Base-by-base conservation (phyloP, 352 stramenopile species). In the Globisporangium paroecandrum region DNA sequence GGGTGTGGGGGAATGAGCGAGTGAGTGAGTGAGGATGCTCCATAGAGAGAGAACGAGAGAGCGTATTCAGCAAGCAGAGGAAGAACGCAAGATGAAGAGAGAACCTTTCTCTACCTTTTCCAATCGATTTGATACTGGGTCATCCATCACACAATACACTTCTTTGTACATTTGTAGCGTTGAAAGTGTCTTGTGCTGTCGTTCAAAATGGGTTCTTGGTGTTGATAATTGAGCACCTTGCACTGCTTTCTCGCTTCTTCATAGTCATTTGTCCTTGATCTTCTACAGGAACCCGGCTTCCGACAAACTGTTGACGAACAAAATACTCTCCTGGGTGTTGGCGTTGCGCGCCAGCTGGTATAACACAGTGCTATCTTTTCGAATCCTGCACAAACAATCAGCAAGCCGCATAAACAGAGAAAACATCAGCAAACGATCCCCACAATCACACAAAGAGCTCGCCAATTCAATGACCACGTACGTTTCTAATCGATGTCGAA, bases 221-320 rank as follows among this genome's bases (percentile, higher is more conserved):
- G 43, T 51, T 51, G 18, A 22, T 51, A 51, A 27, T 55, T 15
- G 47, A 29, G 47, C 47, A n/a, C 2, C 34, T 53, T 32, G 13
- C 12, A 41, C 24, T 25, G 29, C 20, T 43, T 10, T 18, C 10
- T 67, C 34, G 13, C 15, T 18, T 38, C 25, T 36, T 59, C 24
- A 13, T 4, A n/a, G 36, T 32, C 10, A 3, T n/a, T 57, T 18
- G 15, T 57, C n/a, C 24, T 58, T 60, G 54, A 13, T 29, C 41
- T 61, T 61, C 56, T 73, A 96, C 46, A 96, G 74, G 56, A 96
- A 96, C 25, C 89, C 89, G 36, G 89, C 89, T 69, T 96, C 89
- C 34, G 89, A 94, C 70, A 96, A 68, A 73, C 85, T 95, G 66
- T 96, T 96, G 51, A 96, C 89, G 72, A 95, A 95, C 74, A 94